Conservation (phyloP, 2,329 filamentous ascomycete species). For the Fusarium redolens region DNA sequence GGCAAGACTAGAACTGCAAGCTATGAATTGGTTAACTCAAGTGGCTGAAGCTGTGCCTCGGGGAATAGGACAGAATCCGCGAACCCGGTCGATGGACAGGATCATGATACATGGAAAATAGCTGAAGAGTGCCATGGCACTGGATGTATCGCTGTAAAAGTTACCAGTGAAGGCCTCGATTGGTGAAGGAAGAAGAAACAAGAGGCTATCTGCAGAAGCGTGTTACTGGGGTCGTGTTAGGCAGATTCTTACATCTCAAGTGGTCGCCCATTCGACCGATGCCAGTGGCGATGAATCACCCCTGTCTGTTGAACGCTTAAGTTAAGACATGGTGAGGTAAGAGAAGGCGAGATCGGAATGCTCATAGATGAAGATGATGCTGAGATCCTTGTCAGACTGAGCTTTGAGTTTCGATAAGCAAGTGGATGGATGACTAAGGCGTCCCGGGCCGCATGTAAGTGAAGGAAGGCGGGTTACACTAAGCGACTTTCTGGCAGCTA, state of each 20-base stretch:
- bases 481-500: not conserved
- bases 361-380: slow-evolving; percentile 4
- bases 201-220: not conserved
- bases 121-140: not conserved
- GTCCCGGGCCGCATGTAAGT: slow-evolving; percentile 15
- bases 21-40: not conserved
- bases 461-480: slow-evolving; percentile 10
- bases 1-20: slow-evolving; percentile 2
- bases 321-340: slow-evolving; percentile 14
- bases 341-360: slow-evolving; percentile 24
- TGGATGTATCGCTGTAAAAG: not conserved
- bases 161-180: not conserved
- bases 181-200: slow-evolving; percentile 1
- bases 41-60: slow-evolving; percentile 31
- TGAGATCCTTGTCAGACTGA: not conserved
- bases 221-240: not conserved
- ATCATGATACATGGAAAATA: not conserved
- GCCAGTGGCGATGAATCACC: slow-evolving; percentile 4
- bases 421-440: not conserved
- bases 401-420: not conserved
- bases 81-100: slow-evolving; percentile 27
- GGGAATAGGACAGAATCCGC: slow-evolving; percentile 18
- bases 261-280: not conserved
- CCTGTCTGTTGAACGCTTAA: not conserved
- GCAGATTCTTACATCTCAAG: too few relatives aligned